Evolutionary conservation across 1,284 basidiomycete genomes (phyloP).

Genomic region (Cryptococcus sp.): DNA sequence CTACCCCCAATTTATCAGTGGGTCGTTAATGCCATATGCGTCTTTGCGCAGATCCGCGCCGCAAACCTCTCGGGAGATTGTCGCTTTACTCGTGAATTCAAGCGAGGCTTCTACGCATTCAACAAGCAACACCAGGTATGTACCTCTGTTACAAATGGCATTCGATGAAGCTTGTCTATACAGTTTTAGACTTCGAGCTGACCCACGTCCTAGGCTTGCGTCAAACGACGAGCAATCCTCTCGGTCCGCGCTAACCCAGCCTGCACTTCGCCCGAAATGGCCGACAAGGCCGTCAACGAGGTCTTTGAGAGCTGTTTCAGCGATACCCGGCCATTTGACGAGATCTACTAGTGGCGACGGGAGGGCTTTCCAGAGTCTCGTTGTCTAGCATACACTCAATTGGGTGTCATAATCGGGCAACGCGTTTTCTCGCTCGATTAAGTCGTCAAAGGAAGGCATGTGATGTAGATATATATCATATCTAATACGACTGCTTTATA

Average conservation of each 20-base stretch:
- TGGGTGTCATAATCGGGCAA: too few relatives aligned
- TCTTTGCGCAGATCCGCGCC: conserved; percentile 75
- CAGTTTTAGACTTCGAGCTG: not conserved
- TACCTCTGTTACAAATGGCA: not conserved
- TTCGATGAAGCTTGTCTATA: not conserved
- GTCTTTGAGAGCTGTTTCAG: conserved; percentile 95
- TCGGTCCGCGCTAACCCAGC: conserved; percentile 78
- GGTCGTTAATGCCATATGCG: not conserved
- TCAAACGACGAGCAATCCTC: conserved; percentile 79
- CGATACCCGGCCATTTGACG: conserved; percentile 95
- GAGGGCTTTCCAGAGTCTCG: too few relatives aligned
- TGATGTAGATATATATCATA: too few relatives aligned
- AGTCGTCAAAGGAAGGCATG: too few relatives aligned
- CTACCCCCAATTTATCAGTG: not conserved
- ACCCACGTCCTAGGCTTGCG: conserved; percentile 67
- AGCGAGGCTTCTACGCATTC: conserved; percentile 71
- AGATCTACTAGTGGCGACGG: conserved; percentile 59
- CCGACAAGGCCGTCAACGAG: conserved; percentile 88
- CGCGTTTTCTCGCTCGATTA: too few relatives aligned
- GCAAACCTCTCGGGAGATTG: conserved; percentile 94
- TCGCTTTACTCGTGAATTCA: conserved; percentile 74
- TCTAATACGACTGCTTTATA: not conserved
- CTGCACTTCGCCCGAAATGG: conserved; percentile 74
- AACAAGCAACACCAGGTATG: conserved; percentile 85
- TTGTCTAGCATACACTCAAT: too few relatives aligned